Evolutionary conservation across 441 rosid species (phyloP), one percentile per base, ranked within the genome.

Genomic region (Euphorbia schlechtendalii): DNA sequence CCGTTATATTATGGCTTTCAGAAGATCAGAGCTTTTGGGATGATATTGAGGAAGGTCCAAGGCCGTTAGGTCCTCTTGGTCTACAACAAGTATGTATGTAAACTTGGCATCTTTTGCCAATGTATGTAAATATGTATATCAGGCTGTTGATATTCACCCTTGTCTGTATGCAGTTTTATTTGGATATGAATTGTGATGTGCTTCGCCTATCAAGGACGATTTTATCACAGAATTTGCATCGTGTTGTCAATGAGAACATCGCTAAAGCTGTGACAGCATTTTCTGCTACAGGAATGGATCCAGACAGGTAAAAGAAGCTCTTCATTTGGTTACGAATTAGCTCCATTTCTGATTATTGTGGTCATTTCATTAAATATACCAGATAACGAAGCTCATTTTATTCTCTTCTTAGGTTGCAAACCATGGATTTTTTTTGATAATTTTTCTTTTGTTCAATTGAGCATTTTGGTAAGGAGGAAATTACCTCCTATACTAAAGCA

Each of bases 21-120:
- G 90, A 85, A 63, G 99, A 95, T 70, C 97, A 95, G 74, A 90
- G 83, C 74, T 95, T 95, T 71, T 95, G 99, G 99, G 98, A 88
- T 76, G 98, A 95, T 69, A 88, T 95, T 45, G 96, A 90, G 74
- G 92, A 87, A 64, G 99, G 99, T 60, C 98, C 95, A 63, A 84
- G 82, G 79, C 89, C 96, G 57, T 73, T 95, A 73, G 98, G 96
- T 69, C 86, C 96, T 76, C 86, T 84, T 73, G 99, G 97, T 70
- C 79, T 92, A 60, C 97, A 83, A 48, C 97, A 95, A 84, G 99
- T 81, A 73, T 27, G 99, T 81, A 73, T 27, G 77, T 28, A 36
- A 66, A 69, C 67, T 58, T 66, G 25, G 65, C 70, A 58, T 73
- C 60, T 54, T 66, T 68, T 57, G 0, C 66, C 58, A 61, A 21